These are phyloP conservation scores for Colletotrichum gigasporum DNA, from an alignment of 2,329 filamentous ascomycete genomes.

Conservation along the genomic window DNA sequence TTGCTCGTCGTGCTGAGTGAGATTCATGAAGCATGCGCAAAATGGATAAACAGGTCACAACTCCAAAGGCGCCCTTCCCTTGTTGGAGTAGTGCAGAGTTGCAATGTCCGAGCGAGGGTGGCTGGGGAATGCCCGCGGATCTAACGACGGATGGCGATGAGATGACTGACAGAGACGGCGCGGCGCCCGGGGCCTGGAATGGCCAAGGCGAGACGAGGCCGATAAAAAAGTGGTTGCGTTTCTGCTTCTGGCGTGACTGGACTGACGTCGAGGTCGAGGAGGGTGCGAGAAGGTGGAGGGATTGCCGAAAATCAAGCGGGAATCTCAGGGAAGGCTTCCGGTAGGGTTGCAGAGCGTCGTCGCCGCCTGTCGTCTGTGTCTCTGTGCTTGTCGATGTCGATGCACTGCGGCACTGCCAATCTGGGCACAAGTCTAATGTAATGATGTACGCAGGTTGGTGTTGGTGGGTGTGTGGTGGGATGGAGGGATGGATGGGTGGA, in stretches of 20 bases:
- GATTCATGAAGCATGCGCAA: conserved; percentile 1
- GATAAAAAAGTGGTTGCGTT: background rate
- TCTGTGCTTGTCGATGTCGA: background rate
- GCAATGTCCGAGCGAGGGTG: conserved; percentile 18
- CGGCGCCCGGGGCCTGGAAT: conserved; percentile 2
- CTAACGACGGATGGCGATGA: conserved; percentile 16
- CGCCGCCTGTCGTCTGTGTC: background rate
- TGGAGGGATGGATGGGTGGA: conserved; percentile 2
- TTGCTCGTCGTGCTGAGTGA: conserved; percentile 5
- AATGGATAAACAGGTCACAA: conserved; percentile 5
- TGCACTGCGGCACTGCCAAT: conserved; percentile 14
- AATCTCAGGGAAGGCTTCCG: conserved; percentile 14
- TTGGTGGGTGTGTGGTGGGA: conserved; percentile 13
- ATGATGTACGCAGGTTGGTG: background rate
- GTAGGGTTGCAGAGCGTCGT: background rate
- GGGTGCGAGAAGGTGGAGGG: background rate
- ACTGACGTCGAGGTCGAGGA: conserved; percentile 9
- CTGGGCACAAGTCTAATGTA: conserved; percentile 1
- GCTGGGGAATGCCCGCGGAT: conserved; percentile 23
- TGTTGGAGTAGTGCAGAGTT: conserved; percentile 15
- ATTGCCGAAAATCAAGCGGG: conserved; percentile 14
- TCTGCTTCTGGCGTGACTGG: background rate
- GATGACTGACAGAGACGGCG: conserved; percentile 17
- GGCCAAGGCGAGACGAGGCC: background rate
- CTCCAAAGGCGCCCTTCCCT: conserved; percentile 1